Base-by-base conservation (phyloP, 768 basidiomycete species). In the Hydnomerulius pinastri region DNA sequence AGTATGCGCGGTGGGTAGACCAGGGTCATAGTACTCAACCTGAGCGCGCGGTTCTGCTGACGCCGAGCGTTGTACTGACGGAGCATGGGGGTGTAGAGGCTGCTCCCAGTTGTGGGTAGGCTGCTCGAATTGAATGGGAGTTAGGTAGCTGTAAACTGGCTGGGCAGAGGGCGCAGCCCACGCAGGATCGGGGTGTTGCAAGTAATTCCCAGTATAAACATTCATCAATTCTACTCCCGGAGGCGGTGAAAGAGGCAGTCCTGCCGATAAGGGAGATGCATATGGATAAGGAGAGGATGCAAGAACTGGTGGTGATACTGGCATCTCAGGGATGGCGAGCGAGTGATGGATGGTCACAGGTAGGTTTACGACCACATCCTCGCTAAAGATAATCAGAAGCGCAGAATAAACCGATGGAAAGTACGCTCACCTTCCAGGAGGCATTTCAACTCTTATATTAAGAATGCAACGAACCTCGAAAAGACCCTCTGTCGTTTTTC, bases 391-490 rank as follows among this genome's bases (percentile, higher is more conserved):
- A 12, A 18, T 63, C 43, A 43, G 48, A 53, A 54, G 42, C 35
- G 51, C 30, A 43, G 33, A 33, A 50, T 40, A 35, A 41, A 38
- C 30, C 45, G 50, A 37, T 36, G 10, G 50, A 39, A 39, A 47
- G 48, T 53, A 28, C 13, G 68, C 77, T 43, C 56, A 90, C 89
- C 79, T 85, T 63, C 82, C 86, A 35, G 85, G 68, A 28, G 57
- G n/a, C 83, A 89, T 85, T n/a, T 71, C 71, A 43, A 92, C 73
- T 62, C 75, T 84, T 44, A 91, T 69, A 21, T 70, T 73, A n/a
- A 90, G 72, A 12, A 76, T 67, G 53, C 86, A 87, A 37, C 77
- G 72, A 24, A 92, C 78, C 61, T 87, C 85, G 50, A 92, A 92
- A 10, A 92, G 71, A 23, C 78, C 68, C 20, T 83, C 78, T 4